phyloP scores from a whole-genome alignment of 73 alveolate genomes.

The Blepharisma japonicum region DNA sequence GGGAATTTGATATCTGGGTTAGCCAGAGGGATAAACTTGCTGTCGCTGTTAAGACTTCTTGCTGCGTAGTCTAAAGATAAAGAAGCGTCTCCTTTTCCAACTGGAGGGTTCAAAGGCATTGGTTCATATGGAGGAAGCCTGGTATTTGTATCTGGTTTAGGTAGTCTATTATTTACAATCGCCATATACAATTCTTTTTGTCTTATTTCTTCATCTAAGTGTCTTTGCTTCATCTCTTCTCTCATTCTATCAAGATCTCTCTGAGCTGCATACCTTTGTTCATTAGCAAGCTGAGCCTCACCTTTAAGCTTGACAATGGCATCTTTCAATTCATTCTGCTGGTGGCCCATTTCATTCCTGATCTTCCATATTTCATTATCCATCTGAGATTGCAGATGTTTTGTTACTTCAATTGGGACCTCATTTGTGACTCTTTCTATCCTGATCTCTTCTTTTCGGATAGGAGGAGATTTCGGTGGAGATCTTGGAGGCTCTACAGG shows the following conservation, averaged over 20 bases:
- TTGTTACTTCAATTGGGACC: constrained; percentile 7
- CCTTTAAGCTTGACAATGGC: constrained; percentile 49
- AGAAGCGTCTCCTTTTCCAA: constrained; percentile 13
- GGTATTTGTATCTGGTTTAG: not conserved
- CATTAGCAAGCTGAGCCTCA: constrained; percentile 59
- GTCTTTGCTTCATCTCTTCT: constrained; percentile 45
- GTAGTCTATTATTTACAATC: not conserved
- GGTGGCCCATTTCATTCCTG: constrained; percentile 59
- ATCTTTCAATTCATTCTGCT: constrained; percentile 48
- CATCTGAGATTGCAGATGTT: constrained; percentile 31
- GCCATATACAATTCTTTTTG: constrained; percentile 27
- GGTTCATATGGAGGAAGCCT: constrained; percentile 16
- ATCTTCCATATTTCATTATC: constrained; percentile 56
- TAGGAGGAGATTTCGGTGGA: not conserved
- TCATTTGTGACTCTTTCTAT: not conserved
- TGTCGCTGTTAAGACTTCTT: constrained; percentile 26
- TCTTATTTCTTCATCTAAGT: constrained; percentile 24
- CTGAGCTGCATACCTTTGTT: constrained; percentile 60
- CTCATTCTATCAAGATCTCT: constrained; percentile 67
- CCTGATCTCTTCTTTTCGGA: no score
- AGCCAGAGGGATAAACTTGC: constrained; percentile 31
- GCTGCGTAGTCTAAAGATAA: not conserved
- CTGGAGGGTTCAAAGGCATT: constrained; percentile 9
- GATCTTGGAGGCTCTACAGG: constrained; percentile 20
- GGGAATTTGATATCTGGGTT: constrained; percentile 5